phyloP scores from a whole-genome alignment of 257 asterid genomes.

The Verbena officinalis region DNA sequence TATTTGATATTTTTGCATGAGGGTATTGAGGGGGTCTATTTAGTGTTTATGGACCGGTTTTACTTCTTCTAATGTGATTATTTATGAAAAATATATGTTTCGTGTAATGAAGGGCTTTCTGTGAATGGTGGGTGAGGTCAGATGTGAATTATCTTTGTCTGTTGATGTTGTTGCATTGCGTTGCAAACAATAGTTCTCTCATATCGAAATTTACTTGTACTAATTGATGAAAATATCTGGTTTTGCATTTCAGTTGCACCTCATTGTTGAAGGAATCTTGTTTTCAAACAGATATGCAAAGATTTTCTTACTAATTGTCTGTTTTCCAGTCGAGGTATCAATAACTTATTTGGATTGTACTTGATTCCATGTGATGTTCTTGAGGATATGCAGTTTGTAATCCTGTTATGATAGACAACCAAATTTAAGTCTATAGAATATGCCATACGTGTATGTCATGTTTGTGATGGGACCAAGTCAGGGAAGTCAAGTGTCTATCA shows the following conservation, averaged over 20 bases:
- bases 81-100: constrained; percentile 4
- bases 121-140: constrained; percentile 8
- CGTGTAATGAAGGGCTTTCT: neutral
- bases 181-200: neutral
- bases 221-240: neutral
- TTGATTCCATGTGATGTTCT: too few species aligned
- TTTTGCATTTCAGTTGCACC: neutral
- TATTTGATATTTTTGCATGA: constrained; percentile 1
- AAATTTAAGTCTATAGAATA: neutral
- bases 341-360: neutral
- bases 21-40: neutral
- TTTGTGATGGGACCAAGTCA: neutral
- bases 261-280: neutral
- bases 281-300: neutral
- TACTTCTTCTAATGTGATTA: constrained; percentile 10
- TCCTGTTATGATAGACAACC: neutral
- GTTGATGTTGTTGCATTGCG: constrained; percentile 22
- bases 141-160: constrained; percentile 1
- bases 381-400: neutral
- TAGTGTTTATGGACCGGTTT: neutral
- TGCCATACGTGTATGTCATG: neutral
- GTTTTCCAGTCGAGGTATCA: neutral
- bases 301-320: neutral
- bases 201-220: neutral
- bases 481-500: neutral